A percentile compares a stretch with the other conserved stretches of the same genome.
These are phyloP conservation scores for Lentinula raphanica DNA, from an alignment of 768 basidiomycete genomes.

Conservation along the genomic window DNA sequence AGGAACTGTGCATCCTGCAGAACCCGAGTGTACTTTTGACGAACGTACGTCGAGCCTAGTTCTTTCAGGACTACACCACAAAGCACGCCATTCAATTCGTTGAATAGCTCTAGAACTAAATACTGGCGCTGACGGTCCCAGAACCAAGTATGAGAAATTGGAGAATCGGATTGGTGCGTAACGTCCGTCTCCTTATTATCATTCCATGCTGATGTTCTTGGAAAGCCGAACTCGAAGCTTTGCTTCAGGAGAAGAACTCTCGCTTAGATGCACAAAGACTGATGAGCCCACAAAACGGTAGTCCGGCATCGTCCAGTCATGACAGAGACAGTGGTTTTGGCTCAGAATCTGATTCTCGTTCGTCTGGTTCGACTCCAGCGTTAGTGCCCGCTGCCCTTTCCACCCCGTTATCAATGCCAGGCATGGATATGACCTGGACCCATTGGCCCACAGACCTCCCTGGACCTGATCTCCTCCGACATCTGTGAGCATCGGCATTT, in stretches of 20 bases:
- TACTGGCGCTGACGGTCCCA: constrained; percentile 43
- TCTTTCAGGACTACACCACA: not conserved
- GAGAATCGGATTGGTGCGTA: constrained; percentile 67
- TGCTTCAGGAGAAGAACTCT: constrained; percentile 55
- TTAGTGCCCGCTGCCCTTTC: not conserved
- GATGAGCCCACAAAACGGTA: constrained; percentile 3
- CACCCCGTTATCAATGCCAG: not conserved
- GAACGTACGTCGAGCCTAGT: constrained; percentile 41
- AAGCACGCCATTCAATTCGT: not conserved
- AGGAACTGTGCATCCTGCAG: constrained; percentile 45
- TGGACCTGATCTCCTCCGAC: constrained; percentile 53
- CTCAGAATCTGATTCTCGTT: constrained; percentile 2
- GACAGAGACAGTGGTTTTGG: constrained; percentile 5
- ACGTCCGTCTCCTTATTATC: not conserved
- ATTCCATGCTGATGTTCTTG: not conserved
- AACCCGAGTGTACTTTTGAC: constrained; percentile 74
- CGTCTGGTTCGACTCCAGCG: constrained; percentile 4
- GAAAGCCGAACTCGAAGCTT: constrained; percentile 63
- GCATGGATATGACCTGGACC: constrained; percentile 38
- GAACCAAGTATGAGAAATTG: constrained; percentile 56
- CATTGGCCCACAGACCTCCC: constrained; percentile 65
- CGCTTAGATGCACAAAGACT: not conserved
- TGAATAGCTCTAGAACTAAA: constrained; percentile 36
- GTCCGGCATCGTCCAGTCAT: not conserved
- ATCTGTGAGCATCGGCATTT: constrained; percentile 19